Evolutionary conservation across 768 basidiomycete species (phyloP).

Genomic region (Kwoniella dejecticola): DNA sequence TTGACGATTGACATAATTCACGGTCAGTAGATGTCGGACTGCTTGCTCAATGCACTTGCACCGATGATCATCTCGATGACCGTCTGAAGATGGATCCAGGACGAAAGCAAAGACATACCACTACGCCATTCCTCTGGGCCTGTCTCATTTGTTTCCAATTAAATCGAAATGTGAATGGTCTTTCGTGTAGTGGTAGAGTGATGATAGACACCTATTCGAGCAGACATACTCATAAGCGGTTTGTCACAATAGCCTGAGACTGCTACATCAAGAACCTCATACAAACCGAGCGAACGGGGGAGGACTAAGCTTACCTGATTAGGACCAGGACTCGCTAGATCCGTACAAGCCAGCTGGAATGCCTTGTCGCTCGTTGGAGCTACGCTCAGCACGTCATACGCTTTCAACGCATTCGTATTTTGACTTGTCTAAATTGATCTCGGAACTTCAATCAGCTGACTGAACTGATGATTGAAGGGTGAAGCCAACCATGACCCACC

Average conservation of each 20-base stretch:
- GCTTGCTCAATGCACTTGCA: no score
- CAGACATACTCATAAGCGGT: neutral
- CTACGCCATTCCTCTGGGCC: constrained; percentile 48
- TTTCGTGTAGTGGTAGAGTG: constrained; percentile 51
- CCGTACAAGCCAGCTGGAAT: constrained; percentile 50
- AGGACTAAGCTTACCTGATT: constrained; percentile 38
- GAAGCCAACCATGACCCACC: constrained; percentile 31
- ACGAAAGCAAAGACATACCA: constrained; percentile 27
- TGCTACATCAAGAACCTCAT: no score
- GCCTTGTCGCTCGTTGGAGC: constrained; percentile 49
- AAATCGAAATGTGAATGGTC: constrained; percentile 41
- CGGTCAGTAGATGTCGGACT: no score
- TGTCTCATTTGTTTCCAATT: constrained; percentile 48
- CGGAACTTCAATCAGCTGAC: neutral
- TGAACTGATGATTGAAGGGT: neutral
- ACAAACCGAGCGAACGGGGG: no score
- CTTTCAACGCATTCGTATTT: constrained; percentile 34
- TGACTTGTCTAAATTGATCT: constrained; percentile 27
- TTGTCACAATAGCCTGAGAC: neutral
- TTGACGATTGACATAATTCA: neutral
- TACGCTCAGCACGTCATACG: constrained; percentile 51
- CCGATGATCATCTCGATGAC: neutral
- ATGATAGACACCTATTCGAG: constrained; percentile 47
- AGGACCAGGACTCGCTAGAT: constrained; percentile 48
- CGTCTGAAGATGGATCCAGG: neutral